Evolutionary conservation across 2,329 filamentous ascomycete species (phyloP), one percentile per base, ranked within the genome.

Genomic region (Xylariaceae sp.): DNA sequence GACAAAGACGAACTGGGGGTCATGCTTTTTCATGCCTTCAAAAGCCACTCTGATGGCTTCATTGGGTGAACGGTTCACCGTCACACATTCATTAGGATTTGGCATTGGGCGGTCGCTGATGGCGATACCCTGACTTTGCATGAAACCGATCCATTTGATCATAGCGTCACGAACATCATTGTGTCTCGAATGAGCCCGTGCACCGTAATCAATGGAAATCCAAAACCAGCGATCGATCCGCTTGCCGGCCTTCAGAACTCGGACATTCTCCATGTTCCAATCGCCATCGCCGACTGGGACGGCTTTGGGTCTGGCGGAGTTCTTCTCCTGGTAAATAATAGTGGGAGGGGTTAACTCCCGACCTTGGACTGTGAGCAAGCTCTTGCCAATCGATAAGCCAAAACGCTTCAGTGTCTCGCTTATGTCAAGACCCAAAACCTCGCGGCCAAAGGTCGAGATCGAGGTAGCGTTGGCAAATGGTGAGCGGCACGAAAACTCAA

Each of bases 281-380:
- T 80, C 79, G 0, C 87, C 89, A n/a, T 75, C 74, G 1, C 57
- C 62, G 0, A 81, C 74, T 11, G 13, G 34, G 11, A 80, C 60
- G 7, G 13, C 51, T 8, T 66, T 74, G 1, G 77, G 64, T 3
- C 11, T 5, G 9, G 49, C 58, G 5, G 18, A 42, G 11, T 51
- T 70, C 11, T 48, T 62, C 18, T 70, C 62, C 59, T 70, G 62
- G 68, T 96, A 96, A 1, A 75, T 71, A 34, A 96, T 74, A 0
- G 64, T 67, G 0, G 91, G 91, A 0, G 83, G 69, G 0, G 67
- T 49, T 0, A 96, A 79, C 45, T 93, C 81, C 4, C 92, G 85
- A 1, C 84, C 92, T 0, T 79, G 78, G 0, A 96, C 88, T 0
- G 88, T 88, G 37, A 96, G 77, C 39, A 96, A 78, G 1, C 77